Evolutionary conservation across 192 early-diverging fungal genomes (phyloP), one percentile per base, ranked within the genome.

Genomic region (Coemansia furcata): DNA sequence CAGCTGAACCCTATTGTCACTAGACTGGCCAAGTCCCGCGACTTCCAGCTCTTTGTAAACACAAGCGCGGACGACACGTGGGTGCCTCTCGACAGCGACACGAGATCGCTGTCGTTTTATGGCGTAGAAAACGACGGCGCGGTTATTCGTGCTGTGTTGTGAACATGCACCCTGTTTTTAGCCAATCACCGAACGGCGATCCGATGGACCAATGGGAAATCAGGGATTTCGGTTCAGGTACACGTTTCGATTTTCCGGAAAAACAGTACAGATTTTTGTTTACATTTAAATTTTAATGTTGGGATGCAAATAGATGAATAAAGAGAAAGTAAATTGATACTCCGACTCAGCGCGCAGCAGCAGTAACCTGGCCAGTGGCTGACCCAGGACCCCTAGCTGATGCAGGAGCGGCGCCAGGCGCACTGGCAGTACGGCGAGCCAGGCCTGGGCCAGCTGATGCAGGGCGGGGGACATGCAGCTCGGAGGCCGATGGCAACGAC

Each of bases 371-470:
- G n/a, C n/a, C n/a, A 14, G 70, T 61, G 44, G 70, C 47, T 52
- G 65, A 59, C 36, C 43, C 38, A 49, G 66, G 47, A 32, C 58
- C 36, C 17, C 65, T 62, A 44, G 67, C 46, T 42, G 67, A 19
- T 9, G 68, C n/a, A 11, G 69, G 63, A 29, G 65, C 60, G 15
- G 75, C 17, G 38, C 75, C 75, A 29, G 75, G 75, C 11, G 77
- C 77, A 44, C 77, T 80, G 35, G 69, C 66, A 7, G 72, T 66
- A 5, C 69, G 68, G 49, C 73, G 72, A 15, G 69, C 46, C 32
- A 80, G 50, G 12, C 68, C 77, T 14, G 64, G 38, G 10, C 50
- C 55, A 6, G 38, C 66, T 7, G 66, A 60, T 2, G 72, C 69
- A 30, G 61, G 50, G 7, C 69, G 49, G 6, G 54, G 29, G 4